phyloP scores from a whole-genome alignment of 805 yeast species.

The Zygosaccharomyces pseudorouxii region DNA sequence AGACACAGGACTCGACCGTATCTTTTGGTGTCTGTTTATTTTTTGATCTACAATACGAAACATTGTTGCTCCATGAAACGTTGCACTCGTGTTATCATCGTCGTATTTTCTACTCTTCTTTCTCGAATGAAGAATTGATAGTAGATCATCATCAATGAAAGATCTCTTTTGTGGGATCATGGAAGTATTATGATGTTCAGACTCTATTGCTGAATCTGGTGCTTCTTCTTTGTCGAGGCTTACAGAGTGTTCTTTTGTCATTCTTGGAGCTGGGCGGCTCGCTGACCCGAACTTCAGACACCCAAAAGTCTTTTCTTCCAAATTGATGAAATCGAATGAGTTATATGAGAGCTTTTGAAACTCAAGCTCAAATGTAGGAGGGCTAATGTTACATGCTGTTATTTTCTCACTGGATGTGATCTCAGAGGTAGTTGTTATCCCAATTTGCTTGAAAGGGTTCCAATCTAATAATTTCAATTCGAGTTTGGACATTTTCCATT shows the following conservation, averaged over 20 bases:
- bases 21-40: neutral
- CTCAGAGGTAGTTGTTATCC: neutral
- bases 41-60: neutral
- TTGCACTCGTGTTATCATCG: neutral
- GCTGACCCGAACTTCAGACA: constrained; percentile 3
- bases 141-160: constrained; percentile 22
- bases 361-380: neutral
- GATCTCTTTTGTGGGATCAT: constrained; percentile 23
- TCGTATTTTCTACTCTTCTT: constrained; percentile 6
- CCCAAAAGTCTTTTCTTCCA: constrained; percentile 10
- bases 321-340: constrained; percentile 17
- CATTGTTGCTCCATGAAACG: constrained; percentile 1
- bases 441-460: constrained; percentile 19
- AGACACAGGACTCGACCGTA: neutral
- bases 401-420: constrained; percentile 1
- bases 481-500: constrained; percentile 19
- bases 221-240: neutral
- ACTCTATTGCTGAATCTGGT: neutral
- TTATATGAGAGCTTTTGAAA: constrained; percentile 7
- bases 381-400: neutral
- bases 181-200: constrained; percentile 13
- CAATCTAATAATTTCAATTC: constrained; percentile 16
- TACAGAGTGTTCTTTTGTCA: neutral
- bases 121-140: constrained; percentile 11
- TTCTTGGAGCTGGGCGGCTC: neutral